Conservation (phyloP, 176 grass and related monocot species). For the Zoysia pacifica region DNA sequence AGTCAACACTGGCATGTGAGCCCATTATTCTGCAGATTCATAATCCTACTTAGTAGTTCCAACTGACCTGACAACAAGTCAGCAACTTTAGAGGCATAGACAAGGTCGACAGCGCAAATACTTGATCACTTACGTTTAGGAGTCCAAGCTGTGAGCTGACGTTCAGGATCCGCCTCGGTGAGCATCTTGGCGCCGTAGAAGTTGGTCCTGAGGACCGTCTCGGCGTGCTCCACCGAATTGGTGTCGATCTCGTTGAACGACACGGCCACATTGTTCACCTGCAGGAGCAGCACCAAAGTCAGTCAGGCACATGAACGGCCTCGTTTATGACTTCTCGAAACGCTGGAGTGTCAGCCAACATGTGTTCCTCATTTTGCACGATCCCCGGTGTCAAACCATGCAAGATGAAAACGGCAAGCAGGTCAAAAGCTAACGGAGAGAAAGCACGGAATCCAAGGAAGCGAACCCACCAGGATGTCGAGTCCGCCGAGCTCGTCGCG, state of each 20-base stretch:
- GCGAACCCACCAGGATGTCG: conserved; percentile 75
- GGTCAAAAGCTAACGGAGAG: too few species aligned
- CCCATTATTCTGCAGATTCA: not conserved
- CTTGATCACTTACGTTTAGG: conserved; percentile 63
- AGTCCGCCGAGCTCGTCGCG: conserved; percentile 50
- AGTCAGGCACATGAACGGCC: not conserved
- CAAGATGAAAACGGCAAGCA: too few species aligned
- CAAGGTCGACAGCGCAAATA: not conserved
- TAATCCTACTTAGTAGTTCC: not conserved
- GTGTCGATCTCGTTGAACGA: conserved; percentile 86
- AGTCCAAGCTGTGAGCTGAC: conserved; percentile 92
- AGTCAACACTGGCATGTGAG: conserved; percentile 27
- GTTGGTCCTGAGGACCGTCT: conserved; percentile 76
- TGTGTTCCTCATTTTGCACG: not conserved
- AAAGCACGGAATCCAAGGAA: too few species aligned
- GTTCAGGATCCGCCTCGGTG: conserved; percentile 82
- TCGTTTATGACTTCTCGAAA: too few species aligned
- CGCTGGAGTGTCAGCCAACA: not conserved
- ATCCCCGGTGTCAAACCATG: too few species aligned
- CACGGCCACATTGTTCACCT: conserved; percentile 92
- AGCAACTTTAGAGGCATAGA: not conserved
- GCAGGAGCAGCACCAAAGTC: not conserved
- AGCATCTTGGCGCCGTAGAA: conserved; percentile 80
- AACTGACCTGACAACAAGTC: not conserved
- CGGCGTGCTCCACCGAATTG: conserved; percentile 83